Evolutionary conservation across 2,329 filamentous ascomycete genomes (phyloP).

Genomic region (Fonsecaea nubica): DNA sequence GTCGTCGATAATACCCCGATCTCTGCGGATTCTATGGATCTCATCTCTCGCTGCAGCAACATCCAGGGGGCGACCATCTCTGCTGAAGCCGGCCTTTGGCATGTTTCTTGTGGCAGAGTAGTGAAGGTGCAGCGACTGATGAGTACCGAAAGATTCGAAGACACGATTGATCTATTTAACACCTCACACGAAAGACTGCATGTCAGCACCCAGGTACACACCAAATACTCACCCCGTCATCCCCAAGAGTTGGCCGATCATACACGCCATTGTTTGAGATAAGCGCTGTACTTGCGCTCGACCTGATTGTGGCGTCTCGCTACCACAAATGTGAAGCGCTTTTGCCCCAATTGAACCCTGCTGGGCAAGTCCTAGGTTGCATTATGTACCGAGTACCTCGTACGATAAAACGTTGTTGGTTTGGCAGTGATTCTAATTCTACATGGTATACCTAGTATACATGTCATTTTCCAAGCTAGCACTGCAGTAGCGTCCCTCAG

Average conservation of each 20-base stretch:
- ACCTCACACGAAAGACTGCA: background rate
- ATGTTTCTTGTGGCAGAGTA: constrained; percentile 19
- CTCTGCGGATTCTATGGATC: constrained; percentile 20
- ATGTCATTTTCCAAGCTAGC: constrained; percentile 1
- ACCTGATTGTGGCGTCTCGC: constrained; percentile 6
- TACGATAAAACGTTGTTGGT: background rate
- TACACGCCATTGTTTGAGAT: constrained; percentile 7
- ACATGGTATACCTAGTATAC: background rate
- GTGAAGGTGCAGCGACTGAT: background rate
- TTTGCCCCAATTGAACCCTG: constrained; percentile 9
- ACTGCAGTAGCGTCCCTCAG: constrained; percentile 1
- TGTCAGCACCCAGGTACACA: background rate
- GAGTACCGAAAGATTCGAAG: constrained; percentile 6
- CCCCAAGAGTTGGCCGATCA: background rate
- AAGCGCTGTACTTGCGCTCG: constrained; percentile 5
- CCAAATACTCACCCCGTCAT: background rate
- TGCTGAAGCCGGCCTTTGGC: constrained; percentile 21
- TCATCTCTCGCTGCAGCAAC: constrained; percentile 16
- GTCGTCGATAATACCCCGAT: constrained; percentile 19
- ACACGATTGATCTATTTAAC: background rate
- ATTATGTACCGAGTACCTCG: background rate
- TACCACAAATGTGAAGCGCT: background rate
- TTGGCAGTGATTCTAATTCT: background rate
- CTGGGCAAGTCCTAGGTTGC: background rate
- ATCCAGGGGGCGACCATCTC: constrained; percentile 17